Evolutionary conservation across 2,329 filamentous ascomycete species (phyloP).

Genomic region (Talaromyces sp.): DNA sequence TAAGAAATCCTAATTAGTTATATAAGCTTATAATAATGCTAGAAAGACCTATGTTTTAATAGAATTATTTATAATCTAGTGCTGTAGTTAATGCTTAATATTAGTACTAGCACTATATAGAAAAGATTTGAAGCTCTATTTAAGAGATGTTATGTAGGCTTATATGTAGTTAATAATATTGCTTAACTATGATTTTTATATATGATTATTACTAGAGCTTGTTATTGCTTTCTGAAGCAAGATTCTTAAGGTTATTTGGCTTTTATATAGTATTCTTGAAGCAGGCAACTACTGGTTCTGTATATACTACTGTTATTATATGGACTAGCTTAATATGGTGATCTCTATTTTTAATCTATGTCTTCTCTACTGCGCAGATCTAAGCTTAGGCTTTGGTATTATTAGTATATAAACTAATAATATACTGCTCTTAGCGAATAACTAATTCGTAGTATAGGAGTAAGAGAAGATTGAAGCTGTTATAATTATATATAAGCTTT

Average conservation of each 20-base stretch:
- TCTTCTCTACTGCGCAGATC: not conserved
- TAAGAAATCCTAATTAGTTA: too few species aligned
- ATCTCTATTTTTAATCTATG: not conserved
- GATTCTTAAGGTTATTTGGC: not conserved
- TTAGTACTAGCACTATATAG: too few species aligned
- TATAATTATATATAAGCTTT: too few species aligned
- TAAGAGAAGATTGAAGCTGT: not conserved
- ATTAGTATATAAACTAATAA: not conserved
- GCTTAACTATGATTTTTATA: not conserved
- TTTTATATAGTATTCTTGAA: not conserved
- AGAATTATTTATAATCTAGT: not conserved
- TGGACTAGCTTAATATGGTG: not conserved
- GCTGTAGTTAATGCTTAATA: not conserved
- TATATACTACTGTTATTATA: not conserved
- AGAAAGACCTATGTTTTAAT: not conserved
- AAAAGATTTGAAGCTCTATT: not conserved
- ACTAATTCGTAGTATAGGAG: not conserved
- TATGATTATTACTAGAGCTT: too few species aligned
- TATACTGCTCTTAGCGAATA: not conserved
- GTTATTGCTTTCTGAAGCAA: not conserved
- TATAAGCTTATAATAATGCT: not conserved
- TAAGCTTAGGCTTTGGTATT: not conserved
- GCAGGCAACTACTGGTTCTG: constrained; percentile 6
- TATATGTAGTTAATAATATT: not conserved
- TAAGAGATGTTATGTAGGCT: not conserved